phyloP scores from a whole-genome alignment of 2,329 filamentous ascomycete species.

The Gyromitra esculenta region DNA sequence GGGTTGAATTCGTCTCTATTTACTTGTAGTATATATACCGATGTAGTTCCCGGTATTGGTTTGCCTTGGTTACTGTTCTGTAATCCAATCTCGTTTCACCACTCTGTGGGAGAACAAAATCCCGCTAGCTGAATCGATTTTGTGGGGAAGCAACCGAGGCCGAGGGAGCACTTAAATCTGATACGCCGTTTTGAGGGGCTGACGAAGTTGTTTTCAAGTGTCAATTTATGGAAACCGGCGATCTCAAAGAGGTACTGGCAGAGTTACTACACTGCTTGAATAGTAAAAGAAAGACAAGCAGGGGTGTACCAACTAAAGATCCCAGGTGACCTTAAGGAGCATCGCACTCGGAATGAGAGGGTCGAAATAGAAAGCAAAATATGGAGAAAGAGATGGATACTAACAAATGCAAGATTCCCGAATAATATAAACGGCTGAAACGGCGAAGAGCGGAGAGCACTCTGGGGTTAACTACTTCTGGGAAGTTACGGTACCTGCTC shows the following conservation, averaged over 20 bases:
- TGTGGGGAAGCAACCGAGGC: slow-evolving; percentile 44
- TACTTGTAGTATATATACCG: slow-evolving; percentile 36
- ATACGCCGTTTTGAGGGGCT: slow-evolving; percentile 17
- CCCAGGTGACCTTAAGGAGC: slow-evolving; percentile 40
- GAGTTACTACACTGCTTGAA: slow-evolving; percentile 27
- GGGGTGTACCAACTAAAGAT: slow-evolving; percentile 31
- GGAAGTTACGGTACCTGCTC: slow-evolving; percentile 45
- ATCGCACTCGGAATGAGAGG: slow-evolving; percentile 31
- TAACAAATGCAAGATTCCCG: slow-evolving; percentile 46
- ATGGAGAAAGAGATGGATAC: slow-evolving; percentile 43
- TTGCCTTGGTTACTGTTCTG: slow-evolving; percentile 35
- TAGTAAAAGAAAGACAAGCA: slow-evolving; percentile 33
- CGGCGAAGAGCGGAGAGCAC: slow-evolving; percentile 42
- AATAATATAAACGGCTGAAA: slow-evolving; percentile 54
- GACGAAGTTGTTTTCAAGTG: slow-evolving; percentile 27
- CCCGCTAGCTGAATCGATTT: slow-evolving; percentile 40
- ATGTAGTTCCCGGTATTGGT: slow-evolving; percentile 34
- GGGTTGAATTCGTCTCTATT: slow-evolving; percentile 26
- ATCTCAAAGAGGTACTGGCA: slow-evolving; percentile 32
- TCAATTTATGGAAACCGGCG: slow-evolving; percentile 48
- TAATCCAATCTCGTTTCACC: slow-evolving; percentile 34
- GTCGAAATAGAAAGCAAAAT: slow-evolving; percentile 29
- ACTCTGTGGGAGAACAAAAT: slow-evolving; percentile 36
- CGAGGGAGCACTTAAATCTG: slow-evolving; percentile 26
- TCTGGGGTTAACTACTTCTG: slow-evolving; percentile 48